These are phyloP conservation scores for Leishmania amazonensis DNA, from an alignment of 208 protist genomes.

Conservation along the genomic window DNA sequence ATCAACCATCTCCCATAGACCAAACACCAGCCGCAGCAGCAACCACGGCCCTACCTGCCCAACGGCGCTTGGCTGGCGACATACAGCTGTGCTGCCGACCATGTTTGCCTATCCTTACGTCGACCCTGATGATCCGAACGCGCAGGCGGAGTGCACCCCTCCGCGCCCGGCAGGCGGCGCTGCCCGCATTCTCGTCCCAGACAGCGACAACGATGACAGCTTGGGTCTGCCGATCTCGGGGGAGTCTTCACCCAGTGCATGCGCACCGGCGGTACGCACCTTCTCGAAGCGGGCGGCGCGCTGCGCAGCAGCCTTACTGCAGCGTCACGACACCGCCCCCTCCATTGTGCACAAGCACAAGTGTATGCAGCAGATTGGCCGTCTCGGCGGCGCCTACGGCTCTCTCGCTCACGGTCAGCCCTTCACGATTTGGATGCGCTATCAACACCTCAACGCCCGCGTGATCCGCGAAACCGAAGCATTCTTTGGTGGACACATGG, in stretches of 20 bases:
- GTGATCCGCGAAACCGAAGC: conserved; percentile 37
- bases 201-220: conserved; percentile 37
- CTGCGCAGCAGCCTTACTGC: conserved; percentile 23
- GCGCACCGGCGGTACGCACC: background rate
- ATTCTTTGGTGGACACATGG: conserved; percentile 23
- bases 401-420: conserved; percentile 30
- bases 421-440: conserved; percentile 47
- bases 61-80: background rate
- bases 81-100: background rate
- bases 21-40: no score
- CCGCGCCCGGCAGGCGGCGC: background rate
- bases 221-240: conserved; percentile 4
- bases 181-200: conserved; percentile 17
- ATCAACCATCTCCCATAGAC: conserved; percentile 1
- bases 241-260: background rate
- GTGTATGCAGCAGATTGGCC: conserved; percentile 31
- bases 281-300: conserved; percentile 31
- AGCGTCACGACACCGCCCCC: conserved; percentile 7
- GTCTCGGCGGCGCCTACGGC: conserved; percentile 62
- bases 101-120: conserved; percentile 1
- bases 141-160: background rate
- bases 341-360: background rate
- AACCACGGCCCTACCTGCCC: no score
- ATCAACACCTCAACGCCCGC: conserved; percentile 21
- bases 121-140: background rate